These are phyloP conservation scores for Xerophyta viscosa DNA, from an alignment of 106 monocot genomes.

Conservation along the genomic window DNA sequence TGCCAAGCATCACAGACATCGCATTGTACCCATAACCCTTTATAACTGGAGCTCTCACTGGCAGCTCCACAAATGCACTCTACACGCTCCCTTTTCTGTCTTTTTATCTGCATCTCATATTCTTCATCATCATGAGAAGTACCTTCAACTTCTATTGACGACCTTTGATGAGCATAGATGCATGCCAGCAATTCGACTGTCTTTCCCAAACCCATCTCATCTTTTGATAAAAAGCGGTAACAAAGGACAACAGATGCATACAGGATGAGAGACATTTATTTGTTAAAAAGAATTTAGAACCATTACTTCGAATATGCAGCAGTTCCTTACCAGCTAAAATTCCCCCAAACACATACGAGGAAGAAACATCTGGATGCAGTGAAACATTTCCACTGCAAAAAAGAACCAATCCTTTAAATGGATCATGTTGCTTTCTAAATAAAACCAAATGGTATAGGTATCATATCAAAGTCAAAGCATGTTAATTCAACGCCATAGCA, in stretches of 20 bases:
- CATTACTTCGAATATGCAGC: background rate
- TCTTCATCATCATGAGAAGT: slow-evolving; percentile 19
- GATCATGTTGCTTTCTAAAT: too few relatives aligned
- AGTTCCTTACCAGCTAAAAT: slow-evolving; percentile 79
- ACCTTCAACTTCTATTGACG: slow-evolving; percentile 15
- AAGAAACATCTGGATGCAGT: slow-evolving; percentile 34
- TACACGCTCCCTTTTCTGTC: slow-evolving; percentile 78
- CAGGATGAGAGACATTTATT: background rate
- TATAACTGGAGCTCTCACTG: slow-evolving; percentile 54
- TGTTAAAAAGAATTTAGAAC: background rate
- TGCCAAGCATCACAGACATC: slow-evolving; percentile 99
- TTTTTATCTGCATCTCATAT: slow-evolving; percentile 32
- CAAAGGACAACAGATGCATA: background rate
- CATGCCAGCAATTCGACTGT: slow-evolving; percentile 94
- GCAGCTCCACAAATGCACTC: slow-evolving; percentile 96
- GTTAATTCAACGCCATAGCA: too few relatives aligned
- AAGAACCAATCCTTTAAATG: slow-evolving; percentile 4
- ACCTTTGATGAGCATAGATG: slow-evolving; percentile 50
- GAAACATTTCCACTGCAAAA: slow-evolving; percentile 77
- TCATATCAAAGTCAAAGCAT: too few relatives aligned
- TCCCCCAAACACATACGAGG: slow-evolving; percentile 64
- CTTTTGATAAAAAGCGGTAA: slow-evolving; percentile 25
- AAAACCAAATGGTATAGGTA: too few relatives aligned
- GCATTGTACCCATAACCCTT: slow-evolving; percentile 97
- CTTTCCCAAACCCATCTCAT: slow-evolving; percentile 99